These are phyloP conservation scores for Articulospora tetracladia DNA, from an alignment of 495 filamentous ascomycete species.

Conservation along the genomic window DNA sequence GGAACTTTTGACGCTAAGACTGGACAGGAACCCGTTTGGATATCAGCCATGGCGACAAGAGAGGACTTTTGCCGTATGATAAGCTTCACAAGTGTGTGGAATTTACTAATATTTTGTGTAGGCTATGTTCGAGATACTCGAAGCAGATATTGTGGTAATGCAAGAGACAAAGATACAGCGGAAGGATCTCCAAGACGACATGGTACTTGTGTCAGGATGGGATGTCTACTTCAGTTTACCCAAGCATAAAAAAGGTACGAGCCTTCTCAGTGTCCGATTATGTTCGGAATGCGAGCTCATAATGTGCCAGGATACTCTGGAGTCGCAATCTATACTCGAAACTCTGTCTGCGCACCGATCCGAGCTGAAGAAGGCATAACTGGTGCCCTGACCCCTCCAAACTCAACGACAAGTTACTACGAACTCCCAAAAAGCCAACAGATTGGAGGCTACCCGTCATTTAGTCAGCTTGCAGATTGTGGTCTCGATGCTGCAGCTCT, in stretches of 20 bases:
- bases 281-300: too few species aligned
- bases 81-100: background rate
- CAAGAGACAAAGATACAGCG: conserved; percentile 97
- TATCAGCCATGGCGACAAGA: conserved; percentile 93
- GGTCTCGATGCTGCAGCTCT: conserved; percentile 65
- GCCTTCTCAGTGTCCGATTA: background rate
- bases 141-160: conserved; percentile 91
- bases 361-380: conserved; percentile 91
- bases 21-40: conserved; percentile 78
- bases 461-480: conserved; percentile 56
- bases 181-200: conserved; percentile 90
- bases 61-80: conserved; percentile 71
- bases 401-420: conserved; percentile 67
- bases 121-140: conserved; percentile 92
- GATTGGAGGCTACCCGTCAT: conserved; percentile 87
- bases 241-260: conserved; percentile 80
- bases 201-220: conserved; percentile 95
- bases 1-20: conserved; percentile 6
- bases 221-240: conserved; percentile 95
- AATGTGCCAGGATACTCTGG: conserved; percentile 79
- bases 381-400: conserved; percentile 74
- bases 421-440: conserved; percentile 73
- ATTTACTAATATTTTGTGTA: conserved; percentile 26
- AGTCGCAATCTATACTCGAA: conserved; percentile 92
- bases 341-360: conserved; percentile 81